Base-by-base conservation (phyloP, 345 rosid genomes). In the Bruguiera parviflora region DNA sequence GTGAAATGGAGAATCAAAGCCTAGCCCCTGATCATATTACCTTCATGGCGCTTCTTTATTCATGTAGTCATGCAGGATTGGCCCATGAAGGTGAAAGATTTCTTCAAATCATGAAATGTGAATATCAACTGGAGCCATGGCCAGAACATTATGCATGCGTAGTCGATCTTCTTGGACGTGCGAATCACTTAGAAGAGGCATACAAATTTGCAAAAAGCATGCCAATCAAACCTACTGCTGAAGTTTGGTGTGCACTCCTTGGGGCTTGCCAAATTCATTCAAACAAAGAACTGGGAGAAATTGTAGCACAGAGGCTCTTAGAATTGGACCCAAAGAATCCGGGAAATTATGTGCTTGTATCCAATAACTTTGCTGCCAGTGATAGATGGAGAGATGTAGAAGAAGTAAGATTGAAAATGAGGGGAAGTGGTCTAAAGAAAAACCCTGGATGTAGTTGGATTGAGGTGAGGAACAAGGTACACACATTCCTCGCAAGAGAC, bases 361-460 rank as follows among this genome's bases (percentile, higher is more conserved):
- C 96, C 70, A 91, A 91, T 83, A 81, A 81, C 63, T 87, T 89
- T 86, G 92, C 94, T 37, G 83, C 88, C 43, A 77, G 79, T 51
- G 86, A 91, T 64, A 81, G 86, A 65, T 91, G 94, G 96, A 79
- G 82, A 59, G 94, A 93, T 68, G 93, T 84, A 19, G 81, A 78
- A 76, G 77, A 53, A 61, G 82, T 91, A 71, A 88, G 97, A 79
- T 75, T 29, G 71, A 84, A 70, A 75, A 88, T 89, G 91, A 88
- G 84, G 79, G 89, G 80, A 69, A 76, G 67, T 55, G 92, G 98
- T 59, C 78, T 93, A 83, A 80, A 75, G 85, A 93, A 91, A 76
- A 80, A 59, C 57, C 94, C 98, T n/a, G 96, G 98, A 67, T 90
- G 89, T 74, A 93, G 96, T 79, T 93, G 96, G 98, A 81, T 89